Percentiles rank a stretch among this genome's conserved stretches.
phyloP scores from a whole-genome alignment of 2,329 filamentous ascomycete species.

The Fusarium fujikuroi region DNA sequence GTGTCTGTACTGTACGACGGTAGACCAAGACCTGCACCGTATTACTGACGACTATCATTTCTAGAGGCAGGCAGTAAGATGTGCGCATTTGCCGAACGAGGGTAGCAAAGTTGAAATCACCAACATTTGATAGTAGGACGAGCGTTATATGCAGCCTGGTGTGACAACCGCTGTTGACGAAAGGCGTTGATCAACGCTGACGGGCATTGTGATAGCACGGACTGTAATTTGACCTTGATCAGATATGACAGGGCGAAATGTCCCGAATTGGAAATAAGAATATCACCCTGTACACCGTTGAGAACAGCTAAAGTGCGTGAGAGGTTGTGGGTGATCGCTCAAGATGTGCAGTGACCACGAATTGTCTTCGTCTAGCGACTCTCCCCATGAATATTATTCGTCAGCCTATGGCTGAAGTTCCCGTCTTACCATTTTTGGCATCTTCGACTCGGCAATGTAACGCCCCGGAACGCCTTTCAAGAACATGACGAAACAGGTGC shows the following conservation, averaged over 20 bases:
- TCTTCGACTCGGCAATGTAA: constrained; percentile 21
- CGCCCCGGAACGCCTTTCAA: constrained; percentile 21
- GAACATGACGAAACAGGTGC: constrained; percentile 37
- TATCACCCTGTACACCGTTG: constrained; percentile 6
- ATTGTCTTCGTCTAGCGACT: constrained; percentile 6
- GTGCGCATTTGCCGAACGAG: constrained; percentile 19
- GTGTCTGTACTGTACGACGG: not conserved
- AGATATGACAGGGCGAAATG: constrained; percentile 22
- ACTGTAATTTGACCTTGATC: not conserved
- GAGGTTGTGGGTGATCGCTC: not conserved
- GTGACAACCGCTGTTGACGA: constrained; percentile 9
- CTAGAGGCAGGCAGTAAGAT: not conserved
- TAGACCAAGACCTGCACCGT: constrained; percentile 21
- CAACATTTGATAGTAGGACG: not conserved
- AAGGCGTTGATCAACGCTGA: constrained; percentile 1
- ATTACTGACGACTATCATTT: constrained; percentile 22
- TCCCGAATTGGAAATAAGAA: constrained; percentile 6
- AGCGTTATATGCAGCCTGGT: constrained; percentile 11
- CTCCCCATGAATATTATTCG: constrained; percentile 1
- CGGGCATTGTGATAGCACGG: not conserved
- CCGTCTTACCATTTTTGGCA: constrained; percentile 3
- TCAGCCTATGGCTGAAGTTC: not conserved
- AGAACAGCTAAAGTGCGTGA: not conserved
- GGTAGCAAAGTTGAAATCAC: not conserved
- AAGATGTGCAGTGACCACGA: not conserved